phyloP scores from a whole-genome alignment of 2,329 filamentous ascomycete species.

The Cladosporium sp. region DNA sequence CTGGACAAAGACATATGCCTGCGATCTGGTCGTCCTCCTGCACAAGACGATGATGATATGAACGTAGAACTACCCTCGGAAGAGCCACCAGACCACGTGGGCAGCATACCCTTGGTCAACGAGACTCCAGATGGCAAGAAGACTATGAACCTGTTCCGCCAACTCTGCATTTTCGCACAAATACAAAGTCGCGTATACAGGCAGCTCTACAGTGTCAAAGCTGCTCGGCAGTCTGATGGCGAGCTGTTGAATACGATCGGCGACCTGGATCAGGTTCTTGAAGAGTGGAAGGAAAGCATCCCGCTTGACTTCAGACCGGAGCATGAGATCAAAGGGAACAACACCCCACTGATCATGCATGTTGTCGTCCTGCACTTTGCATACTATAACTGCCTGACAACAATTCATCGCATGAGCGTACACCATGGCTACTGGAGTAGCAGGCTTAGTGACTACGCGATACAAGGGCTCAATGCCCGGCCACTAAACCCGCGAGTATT shows the following conservation, averaged over 20 bases:
- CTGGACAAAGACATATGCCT: slow-evolving; percentile 74
- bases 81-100: slow-evolving; percentile 86
- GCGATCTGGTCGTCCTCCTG: slow-evolving; percentile 69
- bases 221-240: slow-evolving; percentile 86
- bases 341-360: slow-evolving; percentile 91
- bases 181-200: slow-evolving; percentile 96
- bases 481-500: slow-evolving; percentile 93
- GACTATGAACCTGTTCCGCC: slow-evolving; percentile 91
- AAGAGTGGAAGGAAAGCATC: slow-evolving; percentile 95
- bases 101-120: slow-evolving; percentile 79
- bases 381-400: slow-evolving; percentile 97
- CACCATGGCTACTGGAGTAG: slow-evolving; percentile 99
- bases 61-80: slow-evolving; percentile 94
- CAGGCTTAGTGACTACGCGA: slow-evolving; percentile 88
- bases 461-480: slow-evolving; percentile 86
- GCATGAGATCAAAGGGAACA: slow-evolving; percentile 88
- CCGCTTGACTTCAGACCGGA: slow-evolving; percentile 96
- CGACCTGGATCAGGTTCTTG: slow-evolving; percentile 77
- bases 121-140: slow-evolving; percentile 67
- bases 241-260: slow-evolving; percentile 94
- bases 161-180: slow-evolving; percentile 86
- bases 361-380: slow-evolving; percentile 93
- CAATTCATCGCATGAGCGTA: slow-evolving; percentile 97
- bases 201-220: slow-evolving; percentile 86
- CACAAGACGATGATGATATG: slow-evolving; percentile 80